phyloP scores from a whole-genome alignment of 257 asterid species.

The Salvia splendens region DNA sequence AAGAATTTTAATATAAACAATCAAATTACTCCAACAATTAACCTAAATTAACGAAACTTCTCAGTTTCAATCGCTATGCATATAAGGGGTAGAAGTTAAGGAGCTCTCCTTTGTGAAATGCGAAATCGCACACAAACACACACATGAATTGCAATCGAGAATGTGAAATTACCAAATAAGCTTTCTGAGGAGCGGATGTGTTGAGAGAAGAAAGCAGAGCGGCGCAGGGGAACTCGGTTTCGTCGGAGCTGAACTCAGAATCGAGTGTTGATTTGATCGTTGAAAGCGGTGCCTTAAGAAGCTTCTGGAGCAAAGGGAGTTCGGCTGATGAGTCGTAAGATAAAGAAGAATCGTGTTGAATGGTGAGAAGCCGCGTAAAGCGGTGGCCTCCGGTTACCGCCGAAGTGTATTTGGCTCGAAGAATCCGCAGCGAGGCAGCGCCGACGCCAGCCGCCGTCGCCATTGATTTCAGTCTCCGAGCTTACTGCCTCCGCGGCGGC shows the following conservation, averaged over 20 bases:
- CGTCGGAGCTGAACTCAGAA: conserved; percentile 39
- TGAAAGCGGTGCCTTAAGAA: conserved; percentile 43
- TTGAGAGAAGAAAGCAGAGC: conserved; percentile 45
- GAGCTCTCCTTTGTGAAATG: not conserved
- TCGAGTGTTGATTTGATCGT: conserved; percentile 46
- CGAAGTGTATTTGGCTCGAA: conserved; percentile 26
- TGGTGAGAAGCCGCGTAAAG: conserved; percentile 24
- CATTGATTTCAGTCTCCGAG: conserved; percentile 23
- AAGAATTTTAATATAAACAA: no score
- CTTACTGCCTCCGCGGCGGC: not conserved
- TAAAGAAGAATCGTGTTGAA: conserved; percentile 32
- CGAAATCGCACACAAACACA: not conserved
- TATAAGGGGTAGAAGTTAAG: not conserved
- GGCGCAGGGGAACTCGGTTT: conserved; percentile 45
- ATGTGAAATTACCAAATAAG: conserved; percentile 46
- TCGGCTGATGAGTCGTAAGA: conserved; percentile 32
- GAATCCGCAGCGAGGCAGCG: conserved; percentile 27
- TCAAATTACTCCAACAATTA: no score
- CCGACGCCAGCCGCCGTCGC: conserved; percentile 34
- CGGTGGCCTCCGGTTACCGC: conserved; percentile 3
- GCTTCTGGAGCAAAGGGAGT: conserved; percentile 44
- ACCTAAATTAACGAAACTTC: not conserved
- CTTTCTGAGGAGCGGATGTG: conserved; percentile 46
- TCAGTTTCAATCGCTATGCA: not conserved
- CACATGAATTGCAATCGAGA: not conserved